Evolutionary conservation across 257 asterid species (phyloP).

Genomic region (Haberlea rhodopensis): DNA sequence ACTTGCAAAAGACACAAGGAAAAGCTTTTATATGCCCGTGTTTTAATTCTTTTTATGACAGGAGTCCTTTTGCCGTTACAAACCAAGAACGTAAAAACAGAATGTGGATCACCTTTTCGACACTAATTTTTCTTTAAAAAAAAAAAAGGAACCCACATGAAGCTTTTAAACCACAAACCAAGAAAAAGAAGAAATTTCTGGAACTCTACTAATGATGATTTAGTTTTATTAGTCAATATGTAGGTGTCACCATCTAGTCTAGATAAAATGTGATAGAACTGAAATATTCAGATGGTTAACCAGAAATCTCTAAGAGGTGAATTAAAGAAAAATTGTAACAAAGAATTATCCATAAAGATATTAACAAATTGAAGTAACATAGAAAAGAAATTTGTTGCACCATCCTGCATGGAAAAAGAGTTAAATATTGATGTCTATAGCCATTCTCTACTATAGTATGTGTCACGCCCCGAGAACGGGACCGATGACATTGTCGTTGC

Average conservation of each 20-base stretch:
- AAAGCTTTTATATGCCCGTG: too few relatives aligned
- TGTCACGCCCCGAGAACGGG: too few relatives aligned
- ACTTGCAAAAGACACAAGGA: constrained; percentile 60
- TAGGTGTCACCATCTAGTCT: too few relatives aligned
- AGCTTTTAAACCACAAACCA: neutral
- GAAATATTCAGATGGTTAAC: neutral
- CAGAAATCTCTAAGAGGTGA: neutral
- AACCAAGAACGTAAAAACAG: too few relatives aligned
- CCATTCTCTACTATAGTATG: neutral
- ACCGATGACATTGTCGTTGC: too few relatives aligned
- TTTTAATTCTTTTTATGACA: too few relatives aligned
- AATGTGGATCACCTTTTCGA: too few relatives aligned
- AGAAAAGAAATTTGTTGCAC: neutral
- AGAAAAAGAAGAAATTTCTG: constrained; percentile 5
- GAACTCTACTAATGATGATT: neutral
- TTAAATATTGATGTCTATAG: neutral
- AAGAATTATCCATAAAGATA: neutral
- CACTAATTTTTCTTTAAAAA: too few relatives aligned
- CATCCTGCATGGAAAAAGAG: neutral
- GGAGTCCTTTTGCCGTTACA: too few relatives aligned
- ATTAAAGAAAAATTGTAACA: neutral
- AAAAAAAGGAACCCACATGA: neutral
- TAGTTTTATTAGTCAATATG: too few relatives aligned
- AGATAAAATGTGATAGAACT: neutral
- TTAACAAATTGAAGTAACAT: neutral